A percentile compares a stretch with the other conserved stretches of the same genome.
Conservation (phyloP, 345 rosid species). For the Cardiospermum halicacabum region DNA sequence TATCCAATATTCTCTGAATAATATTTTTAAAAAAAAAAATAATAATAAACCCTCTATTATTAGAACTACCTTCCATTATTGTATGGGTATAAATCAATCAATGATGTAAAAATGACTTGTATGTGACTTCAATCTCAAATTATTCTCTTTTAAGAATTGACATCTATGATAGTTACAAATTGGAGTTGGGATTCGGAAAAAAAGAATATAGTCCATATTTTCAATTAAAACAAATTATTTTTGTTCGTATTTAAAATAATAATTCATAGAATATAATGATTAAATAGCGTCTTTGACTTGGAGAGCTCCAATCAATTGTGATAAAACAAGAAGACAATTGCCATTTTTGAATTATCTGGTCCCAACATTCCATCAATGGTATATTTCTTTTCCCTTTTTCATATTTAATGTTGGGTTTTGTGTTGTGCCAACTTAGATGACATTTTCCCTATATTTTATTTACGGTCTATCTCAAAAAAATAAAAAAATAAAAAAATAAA, state of each 20-base stretch:
- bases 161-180: background rate
- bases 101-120: background rate
- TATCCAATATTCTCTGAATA: too few relatives aligned
- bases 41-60: too few relatives aligned
- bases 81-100: background rate
- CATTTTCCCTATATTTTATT: too few relatives aligned
- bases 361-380: background rate
- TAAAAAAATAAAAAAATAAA: too few relatives aligned
- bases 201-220: background rate
- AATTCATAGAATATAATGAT: background rate
- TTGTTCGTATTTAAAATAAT: background rate
- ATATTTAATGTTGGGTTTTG: too few relatives aligned
- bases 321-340: background rate
- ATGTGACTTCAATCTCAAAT: background rate
- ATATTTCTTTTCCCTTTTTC: background rate
- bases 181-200: background rate
- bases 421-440: too few relatives aligned
- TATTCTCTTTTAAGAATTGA: background rate
- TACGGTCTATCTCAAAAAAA: too few relatives aligned
- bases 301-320: background rate
- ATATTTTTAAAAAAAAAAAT: too few relatives aligned
- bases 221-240: background rate
- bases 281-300: constrained; percentile 8
- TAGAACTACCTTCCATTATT: too few relatives aligned
- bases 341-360: background rate